These are phyloP conservation scores for Pyrrhoderma lamaoense DNA, from an alignment of 1,284 basidiomycete species.

Conservation along the genomic window DNA sequence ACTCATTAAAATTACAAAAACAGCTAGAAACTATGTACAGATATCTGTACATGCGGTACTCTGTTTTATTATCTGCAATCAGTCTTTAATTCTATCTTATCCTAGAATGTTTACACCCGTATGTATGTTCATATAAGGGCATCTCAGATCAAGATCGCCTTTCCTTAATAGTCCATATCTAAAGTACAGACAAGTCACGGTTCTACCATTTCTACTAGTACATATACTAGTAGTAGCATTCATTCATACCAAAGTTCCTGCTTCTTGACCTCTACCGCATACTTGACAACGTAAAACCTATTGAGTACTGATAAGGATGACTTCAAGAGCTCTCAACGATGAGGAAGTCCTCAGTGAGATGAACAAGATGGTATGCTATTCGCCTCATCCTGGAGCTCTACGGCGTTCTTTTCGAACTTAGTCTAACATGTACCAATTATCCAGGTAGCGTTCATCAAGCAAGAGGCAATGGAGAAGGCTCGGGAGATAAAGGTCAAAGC, in stretches of 20 bases:
- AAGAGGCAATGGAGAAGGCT: conserved; percentile 93
- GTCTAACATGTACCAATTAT: not conserved
- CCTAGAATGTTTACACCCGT: too few relatives aligned
- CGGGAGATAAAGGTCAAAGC: conserved; percentile 96
- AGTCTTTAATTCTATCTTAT: too few relatives aligned
- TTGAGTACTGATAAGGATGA: conserved; percentile 32
- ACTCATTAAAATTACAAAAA: too few relatives aligned
- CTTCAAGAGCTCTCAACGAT: conserved; percentile 77
- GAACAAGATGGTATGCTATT: conserved; percentile 89
- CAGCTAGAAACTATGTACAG: too few relatives aligned
- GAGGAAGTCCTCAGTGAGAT: conserved; percentile 95
- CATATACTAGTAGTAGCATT: not conserved
- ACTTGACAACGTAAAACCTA: too few relatives aligned
- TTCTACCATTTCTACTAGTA: not conserved
- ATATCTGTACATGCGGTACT: too few relatives aligned
- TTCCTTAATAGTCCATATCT: too few relatives aligned
- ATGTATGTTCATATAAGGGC: too few relatives aligned
- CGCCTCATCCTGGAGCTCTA: conserved; percentile 2
- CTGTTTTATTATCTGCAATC: too few relatives aligned
- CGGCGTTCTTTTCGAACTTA: not conserved
- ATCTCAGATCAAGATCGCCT: too few relatives aligned
- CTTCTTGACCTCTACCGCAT: too few relatives aligned
- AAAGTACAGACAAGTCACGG: too few relatives aligned
- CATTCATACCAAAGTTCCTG: not conserved
- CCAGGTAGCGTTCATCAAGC: conserved; percentile 93